Evolutionary conservation across 768 basidiomycete species (phyloP).

Genomic region (Roridomyces roridus): DNA sequence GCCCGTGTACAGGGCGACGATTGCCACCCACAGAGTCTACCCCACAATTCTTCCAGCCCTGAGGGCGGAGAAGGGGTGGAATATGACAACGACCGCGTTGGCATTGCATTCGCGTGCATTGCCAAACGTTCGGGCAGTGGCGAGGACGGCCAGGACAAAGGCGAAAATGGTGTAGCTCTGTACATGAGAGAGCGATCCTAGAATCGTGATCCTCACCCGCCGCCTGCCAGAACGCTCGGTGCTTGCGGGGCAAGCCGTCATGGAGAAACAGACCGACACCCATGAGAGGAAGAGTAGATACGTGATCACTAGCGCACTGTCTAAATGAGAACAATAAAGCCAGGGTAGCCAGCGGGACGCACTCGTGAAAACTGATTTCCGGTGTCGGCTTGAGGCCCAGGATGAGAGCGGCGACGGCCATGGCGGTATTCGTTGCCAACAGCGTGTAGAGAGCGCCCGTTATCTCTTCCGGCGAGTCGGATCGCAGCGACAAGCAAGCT

Average conservation of each 20-base stretch:
- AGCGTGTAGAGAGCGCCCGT: slow-evolving; percentile 22
- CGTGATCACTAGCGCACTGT: too few relatives aligned
- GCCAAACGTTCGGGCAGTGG: slow-evolving; percentile 17
- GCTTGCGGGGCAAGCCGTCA: too few relatives aligned
- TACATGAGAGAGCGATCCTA: too few relatives aligned
- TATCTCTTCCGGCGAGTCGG: slow-evolving; percentile 10
- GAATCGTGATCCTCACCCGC: too few relatives aligned
- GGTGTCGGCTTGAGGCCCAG: slow-evolving; percentile 17
- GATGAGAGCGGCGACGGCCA: slow-evolving; percentile 20
- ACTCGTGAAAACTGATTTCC: slow-evolving; percentile 21
- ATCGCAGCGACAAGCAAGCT: slow-evolving; percentile 21
- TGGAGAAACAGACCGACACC: too few relatives aligned
- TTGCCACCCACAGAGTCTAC: neutral
- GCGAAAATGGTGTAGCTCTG: slow-evolving; percentile 24
- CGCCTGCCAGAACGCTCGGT: too few relatives aligned
- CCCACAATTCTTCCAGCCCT: slow-evolving; percentile 5
- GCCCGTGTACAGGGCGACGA: neutral
- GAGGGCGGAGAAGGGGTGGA: slow-evolving; percentile 24
- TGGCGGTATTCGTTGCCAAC: slow-evolving; percentile 22
- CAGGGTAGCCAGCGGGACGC: too few relatives aligned
- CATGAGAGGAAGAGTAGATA: too few relatives aligned
- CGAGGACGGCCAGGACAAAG: slow-evolving; percentile 19
- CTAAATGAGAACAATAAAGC: too few relatives aligned
- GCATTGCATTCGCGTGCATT: slow-evolving; percentile 17
- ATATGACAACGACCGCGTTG: slow-evolving; percentile 22